phyloP scores from a whole-genome alignment of 2,329 filamentous ascomycete species.

The Fusarium tuaranense region DNA sequence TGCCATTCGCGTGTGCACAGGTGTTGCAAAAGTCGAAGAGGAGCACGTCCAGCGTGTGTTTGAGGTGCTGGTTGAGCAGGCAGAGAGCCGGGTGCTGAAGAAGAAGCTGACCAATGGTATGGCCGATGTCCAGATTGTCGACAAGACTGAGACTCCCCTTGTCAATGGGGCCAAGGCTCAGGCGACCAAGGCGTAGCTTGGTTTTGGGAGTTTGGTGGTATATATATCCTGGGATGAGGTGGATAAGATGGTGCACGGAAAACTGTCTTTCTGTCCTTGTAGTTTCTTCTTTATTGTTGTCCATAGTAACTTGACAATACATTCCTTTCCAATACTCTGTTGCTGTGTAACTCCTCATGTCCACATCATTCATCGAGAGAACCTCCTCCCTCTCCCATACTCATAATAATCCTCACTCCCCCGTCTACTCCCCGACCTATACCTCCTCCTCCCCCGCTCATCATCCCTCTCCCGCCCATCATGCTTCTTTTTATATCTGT shows the following conservation, averaged over 20 bases:
- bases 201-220: not conserved
- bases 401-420: constrained; percentile 23
- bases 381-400: constrained; percentile 17
- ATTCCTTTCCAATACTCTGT: not conserved
- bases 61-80: constrained; percentile 74
- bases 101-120: not conserved
- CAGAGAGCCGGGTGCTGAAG: constrained; percentile 56
- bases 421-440: constrained; percentile 22
- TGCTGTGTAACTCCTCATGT: not conserved
- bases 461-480: constrained; percentile 13
- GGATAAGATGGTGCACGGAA: not conserved
- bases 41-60: constrained; percentile 81
- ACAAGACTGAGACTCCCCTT: not conserved
- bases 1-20: constrained; percentile 85
- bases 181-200: not conserved
- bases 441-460: constrained; percentile 20
- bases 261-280: not conserved
- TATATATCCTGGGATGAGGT: not conserved
- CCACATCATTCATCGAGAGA: constrained; percentile 14
- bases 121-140: not conserved
- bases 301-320: not conserved
- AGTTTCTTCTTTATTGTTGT: not conserved
- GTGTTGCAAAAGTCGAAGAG: constrained; percentile 73
- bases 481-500: constrained; percentile 25
- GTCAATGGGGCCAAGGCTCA: not conserved